Evolutionary conservation across 257 asterid species (phyloP), one percentile per base, ranked within the genome.

Genomic region (Euphrasia confusa): DNA sequence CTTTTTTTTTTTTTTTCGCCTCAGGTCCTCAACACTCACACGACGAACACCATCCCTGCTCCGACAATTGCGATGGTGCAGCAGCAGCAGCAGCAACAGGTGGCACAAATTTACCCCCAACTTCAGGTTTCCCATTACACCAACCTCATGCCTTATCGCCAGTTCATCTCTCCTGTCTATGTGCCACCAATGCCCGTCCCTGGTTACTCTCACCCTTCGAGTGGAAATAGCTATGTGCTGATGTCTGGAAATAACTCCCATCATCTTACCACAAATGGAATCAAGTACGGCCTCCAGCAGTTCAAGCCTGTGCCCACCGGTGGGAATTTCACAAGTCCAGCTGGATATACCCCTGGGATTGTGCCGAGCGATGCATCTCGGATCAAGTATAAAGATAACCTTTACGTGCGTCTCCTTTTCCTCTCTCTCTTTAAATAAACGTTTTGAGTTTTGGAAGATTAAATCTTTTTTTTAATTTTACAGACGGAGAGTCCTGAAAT

Each of bases 401-500:
- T 37, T 37, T 37, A 37, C 42, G 12, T 37, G 39, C 10, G 12
- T 37, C 42, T 37, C 12, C 2, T 37, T 9, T 33, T 33, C 39
- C 12, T 7, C 8, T 35, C 42, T 35, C 8, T n/a, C n/a, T n/a
- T n/a, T n/a, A n/a, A 21, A 21, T 21, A 21, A 21, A 21, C 24
- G 24, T n/a, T n/a, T 35, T 6, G 42, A 10, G 10, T 35, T 35
- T 35, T 7, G 11, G 42, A 35, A 0, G 42, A 35, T 35, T 35
- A 35, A 35, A 35, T 35, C 10, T 10, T 2, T 10, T 35, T 7
- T 7, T 35, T 35, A 8, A 8, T 35, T 35, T 35, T 45, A 27
- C 83, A 92, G 99, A 91, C 92, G 1, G 99, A 93, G 83, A 84
- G 97, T 53, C 83, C 99, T 15, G 99, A 89, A 67, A 79, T 93